Conservation (phyloP, 345 rosid species). For the Eucalyptus marginata region DNA sequence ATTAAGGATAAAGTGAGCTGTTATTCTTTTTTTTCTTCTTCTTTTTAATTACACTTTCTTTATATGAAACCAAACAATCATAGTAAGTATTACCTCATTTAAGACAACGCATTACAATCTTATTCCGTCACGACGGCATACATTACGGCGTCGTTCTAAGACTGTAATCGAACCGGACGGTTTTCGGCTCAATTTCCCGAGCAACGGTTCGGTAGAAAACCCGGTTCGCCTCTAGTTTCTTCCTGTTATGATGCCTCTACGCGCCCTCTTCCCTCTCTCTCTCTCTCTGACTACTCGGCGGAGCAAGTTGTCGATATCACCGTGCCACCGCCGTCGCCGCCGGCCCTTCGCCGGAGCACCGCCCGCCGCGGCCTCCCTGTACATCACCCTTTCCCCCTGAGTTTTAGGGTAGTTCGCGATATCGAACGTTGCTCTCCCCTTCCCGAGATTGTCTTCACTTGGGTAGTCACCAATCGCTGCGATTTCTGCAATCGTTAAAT, state of each 20-base stretch:
- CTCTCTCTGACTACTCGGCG: not conserved
- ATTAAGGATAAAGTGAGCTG: not conserved
- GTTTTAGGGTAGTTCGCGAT: not conserved
- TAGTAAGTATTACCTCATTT: not conserved
- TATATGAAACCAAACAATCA: not conserved
- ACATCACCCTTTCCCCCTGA: not conserved
- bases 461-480: not conserved
- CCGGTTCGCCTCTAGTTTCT: not conserved
- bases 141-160: not conserved
- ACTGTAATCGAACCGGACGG: not conserved
- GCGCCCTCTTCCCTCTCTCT: not conserved
- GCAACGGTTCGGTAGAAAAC: not conserved
- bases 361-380: not conserved
- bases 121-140: not conserved
- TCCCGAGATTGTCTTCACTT: not conserved
- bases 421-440: not conserved
- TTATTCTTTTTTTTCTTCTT: not conserved
- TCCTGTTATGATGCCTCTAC: not conserved
- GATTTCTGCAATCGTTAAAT: not conserved
- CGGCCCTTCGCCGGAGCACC: not conserved
- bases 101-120: not conserved
- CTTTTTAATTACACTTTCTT: not conserved
- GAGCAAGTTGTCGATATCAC: not conserved
- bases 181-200: not conserved
- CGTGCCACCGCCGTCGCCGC: not conserved